phyloP scores from a whole-genome alignment of 1,284 basidiomycete species.

The Testicularia cyperi region DNA sequence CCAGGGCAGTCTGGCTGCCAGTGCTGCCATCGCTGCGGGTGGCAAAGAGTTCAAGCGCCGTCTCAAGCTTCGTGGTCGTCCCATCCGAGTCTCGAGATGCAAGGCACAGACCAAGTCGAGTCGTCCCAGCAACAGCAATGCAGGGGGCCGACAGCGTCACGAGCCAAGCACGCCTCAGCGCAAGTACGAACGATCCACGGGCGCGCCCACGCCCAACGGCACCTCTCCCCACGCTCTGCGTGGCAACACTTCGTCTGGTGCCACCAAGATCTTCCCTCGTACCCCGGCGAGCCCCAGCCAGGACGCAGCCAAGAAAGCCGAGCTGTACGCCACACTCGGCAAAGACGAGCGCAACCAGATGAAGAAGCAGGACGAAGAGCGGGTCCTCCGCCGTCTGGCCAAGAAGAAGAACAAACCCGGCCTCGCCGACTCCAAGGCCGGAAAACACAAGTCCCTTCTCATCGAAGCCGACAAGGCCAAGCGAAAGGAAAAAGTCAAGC shows the following conservation, averaged over 20 bases:
- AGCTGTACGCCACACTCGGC: constrained; percentile 34
- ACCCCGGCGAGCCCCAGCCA: constrained; percentile 6
- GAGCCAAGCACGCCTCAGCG: constrained; percentile 16
- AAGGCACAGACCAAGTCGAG: constrained; percentile 38
- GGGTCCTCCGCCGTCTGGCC: constrained; percentile 44
- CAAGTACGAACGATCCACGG: constrained; percentile 37
- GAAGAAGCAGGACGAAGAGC: constrained; percentile 50
- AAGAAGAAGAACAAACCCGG: constrained; percentile 52
- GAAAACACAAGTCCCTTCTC: constrained; percentile 9
- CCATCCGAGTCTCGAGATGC: constrained; percentile 53
- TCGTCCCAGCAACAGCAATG: not conserved
- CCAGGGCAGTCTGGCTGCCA: constrained; percentile 29
- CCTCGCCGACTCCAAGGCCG: not conserved
- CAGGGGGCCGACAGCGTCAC: not conserved
- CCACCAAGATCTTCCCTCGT: constrained; percentile 9
- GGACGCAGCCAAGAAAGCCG: constrained; percentile 22
- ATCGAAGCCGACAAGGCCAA: constrained; percentile 29
- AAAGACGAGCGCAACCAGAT: constrained; percentile 47
- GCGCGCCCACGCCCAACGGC: constrained; percentile 56
- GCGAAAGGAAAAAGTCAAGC: constrained; percentile 28
- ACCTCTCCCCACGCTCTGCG: constrained; percentile 35
- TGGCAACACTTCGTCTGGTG: not conserved
- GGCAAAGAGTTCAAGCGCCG: constrained; percentile 51
- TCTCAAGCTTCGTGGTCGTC: constrained; percentile 52
- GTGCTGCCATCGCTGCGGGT: constrained; percentile 25